These are phyloP conservation scores for Rhizopogon hawkerae DNA, from an alignment of 1,284 basidiomycete genomes.

Conservation along the genomic window DNA sequence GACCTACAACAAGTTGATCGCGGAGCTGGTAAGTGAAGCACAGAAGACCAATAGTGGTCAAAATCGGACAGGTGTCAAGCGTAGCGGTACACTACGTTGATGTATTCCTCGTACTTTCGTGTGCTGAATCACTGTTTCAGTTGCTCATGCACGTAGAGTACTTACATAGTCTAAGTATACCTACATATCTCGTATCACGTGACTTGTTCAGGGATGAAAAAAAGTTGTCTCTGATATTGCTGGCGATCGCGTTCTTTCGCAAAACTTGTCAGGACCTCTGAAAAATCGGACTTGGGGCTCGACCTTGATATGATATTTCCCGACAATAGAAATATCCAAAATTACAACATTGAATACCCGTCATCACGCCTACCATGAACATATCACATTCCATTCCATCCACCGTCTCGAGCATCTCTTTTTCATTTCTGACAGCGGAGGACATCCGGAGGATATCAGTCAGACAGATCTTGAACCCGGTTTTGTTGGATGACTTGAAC, in stretches of 20 bases:
- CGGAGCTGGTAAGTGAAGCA: constrained; percentile 73
- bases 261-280: background rate
- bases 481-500: constrained; percentile 90
- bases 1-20: constrained; percentile 75
- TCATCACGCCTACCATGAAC: constrained; percentile 58
- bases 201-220: background rate
- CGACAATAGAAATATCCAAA: background rate
- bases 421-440: constrained; percentile 89
- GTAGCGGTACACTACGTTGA: constrained; percentile 38
- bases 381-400: constrained; percentile 85
- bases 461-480: constrained; percentile 92
- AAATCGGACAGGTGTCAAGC: constrained; percentile 36
- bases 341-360: background rate
- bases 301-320: background rate
- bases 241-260: background rate
- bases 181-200: background rate
- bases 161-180: too few relatives aligned
- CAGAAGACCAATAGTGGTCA: constrained; percentile 69
- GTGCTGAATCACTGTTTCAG: background rate
- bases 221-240: background rate
- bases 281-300: background rate
- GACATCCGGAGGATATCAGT: constrained; percentile 93
- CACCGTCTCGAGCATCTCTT: constrained; percentile 79
- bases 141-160: too few relatives aligned
- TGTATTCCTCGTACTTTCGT: background rate